Evolutionary conservation across 1,139 yeast species (phyloP).

Genomic region (Yamadazyma sp.): DNA sequence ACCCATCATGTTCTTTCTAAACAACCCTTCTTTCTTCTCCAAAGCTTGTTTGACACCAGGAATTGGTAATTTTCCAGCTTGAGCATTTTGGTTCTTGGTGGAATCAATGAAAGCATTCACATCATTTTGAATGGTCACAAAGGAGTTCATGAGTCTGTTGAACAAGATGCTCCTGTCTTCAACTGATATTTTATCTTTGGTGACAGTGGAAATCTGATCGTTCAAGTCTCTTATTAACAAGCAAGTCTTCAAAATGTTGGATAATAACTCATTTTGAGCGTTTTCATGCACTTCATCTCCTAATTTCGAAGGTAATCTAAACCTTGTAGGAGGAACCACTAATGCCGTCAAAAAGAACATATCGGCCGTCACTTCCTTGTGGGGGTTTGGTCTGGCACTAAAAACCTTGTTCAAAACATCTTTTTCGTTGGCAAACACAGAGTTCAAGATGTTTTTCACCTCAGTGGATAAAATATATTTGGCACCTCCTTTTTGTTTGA

Average conservation of each 20-base stretch:
- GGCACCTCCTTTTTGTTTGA: constrained; percentile 66
- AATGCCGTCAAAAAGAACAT: constrained; percentile 85
- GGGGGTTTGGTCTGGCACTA: constrained; percentile 70
- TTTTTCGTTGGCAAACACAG: constrained; percentile 75
- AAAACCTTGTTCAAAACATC: constrained; percentile 60
- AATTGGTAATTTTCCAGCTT: constrained; percentile 68
- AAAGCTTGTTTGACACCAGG: constrained; percentile 98
- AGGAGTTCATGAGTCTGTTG: constrained; percentile 90
- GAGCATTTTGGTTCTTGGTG: constrained; percentile 76
- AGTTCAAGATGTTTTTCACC: constrained; percentile 71
- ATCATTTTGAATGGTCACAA: constrained; percentile 92
- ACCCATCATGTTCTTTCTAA: constrained; percentile 99
- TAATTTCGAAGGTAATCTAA: constrained; percentile 92
- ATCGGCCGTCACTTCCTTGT: constrained; percentile 64
- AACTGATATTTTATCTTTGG: constrained; percentile 63
- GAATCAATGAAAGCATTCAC: constrained; percentile 93
- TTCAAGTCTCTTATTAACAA: constrained; percentile 84
- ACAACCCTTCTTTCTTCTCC: constrained; percentile 97
- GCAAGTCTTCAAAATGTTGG: constrained; percentile 77
- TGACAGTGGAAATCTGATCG: constrained; percentile 63
- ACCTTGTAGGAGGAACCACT: constrained; percentile 95
- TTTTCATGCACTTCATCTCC: constrained; percentile 97
- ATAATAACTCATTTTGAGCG: constrained; percentile 83
- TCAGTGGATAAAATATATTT: constrained; percentile 88
- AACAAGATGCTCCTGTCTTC: constrained; percentile 72